Conservation (phyloP, 257 asterid genomes). For the Plantago major region DNA sequence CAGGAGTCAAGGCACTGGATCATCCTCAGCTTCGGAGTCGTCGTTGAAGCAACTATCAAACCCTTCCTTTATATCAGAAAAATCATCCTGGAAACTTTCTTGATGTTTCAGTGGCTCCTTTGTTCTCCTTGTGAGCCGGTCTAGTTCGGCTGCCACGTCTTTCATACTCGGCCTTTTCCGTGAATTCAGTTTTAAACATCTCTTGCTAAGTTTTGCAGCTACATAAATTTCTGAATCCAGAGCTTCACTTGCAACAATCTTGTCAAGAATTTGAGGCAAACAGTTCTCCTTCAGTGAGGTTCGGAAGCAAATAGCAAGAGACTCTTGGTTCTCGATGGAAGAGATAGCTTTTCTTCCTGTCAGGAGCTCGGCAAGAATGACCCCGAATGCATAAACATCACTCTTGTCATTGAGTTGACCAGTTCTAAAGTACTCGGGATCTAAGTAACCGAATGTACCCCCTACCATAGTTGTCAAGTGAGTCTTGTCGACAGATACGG, state of each 20-base stretch:
- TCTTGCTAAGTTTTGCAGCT: conserved; percentile 22
- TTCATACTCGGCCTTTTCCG: conserved; percentile 37
- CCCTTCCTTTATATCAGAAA: not conserved
- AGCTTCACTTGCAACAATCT: conserved; percentile 14
- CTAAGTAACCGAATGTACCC: conserved; percentile 40
- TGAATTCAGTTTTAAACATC: conserved; percentile 21
- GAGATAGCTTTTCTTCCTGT: conserved; percentile 32
- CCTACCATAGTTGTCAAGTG: conserved; percentile 33
- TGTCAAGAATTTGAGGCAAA: conserved; percentile 21
- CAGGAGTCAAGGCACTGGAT: not conserved
- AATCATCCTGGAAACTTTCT: conserved; percentile 7
- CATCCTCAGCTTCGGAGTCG: conserved; percentile 5
- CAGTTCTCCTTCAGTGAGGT: conserved; percentile 23
- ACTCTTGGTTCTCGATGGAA: conserved; percentile 3
- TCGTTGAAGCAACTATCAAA: not conserved
- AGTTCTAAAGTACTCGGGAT: conserved; percentile 33
- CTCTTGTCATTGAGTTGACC: conserved; percentile 40
- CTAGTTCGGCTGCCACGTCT: conserved; percentile 37
- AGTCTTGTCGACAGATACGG: conserved; percentile 28
- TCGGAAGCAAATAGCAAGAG: conserved; percentile 27
- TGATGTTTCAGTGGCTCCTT: not conserved
- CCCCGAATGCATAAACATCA: conserved; percentile 43
- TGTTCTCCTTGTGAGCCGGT: conserved; percentile 15
- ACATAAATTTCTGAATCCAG: conserved; percentile 9
- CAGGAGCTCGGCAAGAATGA: conserved; percentile 33